Base-by-base conservation (phyloP, 768 basidiomycete genomes). In the Chalciporus chontae region DNA sequence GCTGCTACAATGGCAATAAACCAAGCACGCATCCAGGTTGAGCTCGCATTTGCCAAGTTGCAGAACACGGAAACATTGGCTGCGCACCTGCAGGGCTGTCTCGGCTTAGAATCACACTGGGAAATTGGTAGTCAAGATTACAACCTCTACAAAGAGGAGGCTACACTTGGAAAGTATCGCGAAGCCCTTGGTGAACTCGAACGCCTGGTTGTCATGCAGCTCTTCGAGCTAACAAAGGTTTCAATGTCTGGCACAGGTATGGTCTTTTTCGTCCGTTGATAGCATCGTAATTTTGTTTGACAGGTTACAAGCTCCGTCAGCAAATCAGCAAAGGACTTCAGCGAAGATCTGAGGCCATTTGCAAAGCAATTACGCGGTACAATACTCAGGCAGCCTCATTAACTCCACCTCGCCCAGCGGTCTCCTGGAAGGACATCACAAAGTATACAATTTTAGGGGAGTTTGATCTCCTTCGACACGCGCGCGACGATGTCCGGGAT, bases 221-320 rank as follows among this genome's bases (percentile, higher is more conserved):
- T 71, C 0, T 63, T 70, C 40, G 65, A 71, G 47, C 49, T 71
- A 2, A 43, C 54, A 4, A 71, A 67, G 51, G 43, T 65, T 13
- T 47, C 44, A 0, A 15, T 49, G 23, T 53, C 42, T 3, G 55
- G 55, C 1, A 56, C 52, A 26, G 55, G 55, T 56, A 14, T 17
- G n/a, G 13, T 37, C 19, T 13, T 45, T 9, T 29, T 27, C 8
- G 11, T 17, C 10, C 29, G 18, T 27, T 43, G 21, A 21, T 21
- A 21, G 21, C 21, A 21, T 43, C 6, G 15, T 43, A 26, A 38
- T 32, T 3, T 15, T 4, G 32, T 17, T 27, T 42, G 23, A 32
- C 27, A 68, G 69, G 64, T 0, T 71, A 71, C 34, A 66, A 69
- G 27, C 48, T 69, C 23, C 56, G 65, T n/a, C 56, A 55, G 38